Conservation (phyloP, 306 rosid species). For the Lathyrus sativus region DNA sequence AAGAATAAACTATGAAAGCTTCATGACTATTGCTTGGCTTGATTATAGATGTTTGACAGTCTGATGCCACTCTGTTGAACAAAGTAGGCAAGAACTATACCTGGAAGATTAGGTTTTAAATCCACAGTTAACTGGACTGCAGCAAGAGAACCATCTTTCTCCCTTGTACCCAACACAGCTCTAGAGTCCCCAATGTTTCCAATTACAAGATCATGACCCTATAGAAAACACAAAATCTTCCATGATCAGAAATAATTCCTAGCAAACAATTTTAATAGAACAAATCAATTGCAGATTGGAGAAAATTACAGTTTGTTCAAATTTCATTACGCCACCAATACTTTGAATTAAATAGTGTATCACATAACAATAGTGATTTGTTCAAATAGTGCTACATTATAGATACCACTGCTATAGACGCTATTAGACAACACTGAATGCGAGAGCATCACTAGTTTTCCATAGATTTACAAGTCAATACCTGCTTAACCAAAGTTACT, state of each 20-base stretch:
- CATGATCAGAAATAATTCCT: constrained; percentile 39
- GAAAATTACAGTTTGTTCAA: background rate
- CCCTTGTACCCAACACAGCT: constrained; percentile 91
- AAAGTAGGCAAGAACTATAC: constrained; percentile 42
- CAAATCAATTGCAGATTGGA: background rate
- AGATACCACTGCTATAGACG: background rate
- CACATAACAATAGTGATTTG: background rate
- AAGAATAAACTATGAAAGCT: too few relatives aligned
- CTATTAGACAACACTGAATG: constrained; percentile 5
- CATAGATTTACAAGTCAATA: constrained; percentile 32
- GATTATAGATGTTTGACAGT: constrained; percentile 25
- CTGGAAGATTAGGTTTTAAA: constrained; percentile 98
- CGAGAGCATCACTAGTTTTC: constrained; percentile 12
- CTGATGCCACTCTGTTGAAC: constrained; percentile 10
- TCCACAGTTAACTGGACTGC: constrained; percentile 96
- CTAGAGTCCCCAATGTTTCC: constrained; percentile 98
- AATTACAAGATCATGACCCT: constrained; percentile 83
- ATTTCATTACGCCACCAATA: background rate
- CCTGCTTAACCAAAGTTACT: constrained; percentile 92
- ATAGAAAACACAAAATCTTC: constrained; percentile 35
- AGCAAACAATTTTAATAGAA: constrained; percentile 18
- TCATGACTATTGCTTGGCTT: background rate
- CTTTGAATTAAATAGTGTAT: background rate
- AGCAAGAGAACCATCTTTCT: constrained; percentile 58
- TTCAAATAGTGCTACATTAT: background rate